These are phyloP conservation scores for Ephemerocybe angulata DNA, from an alignment of 768 basidiomycete genomes.

Conservation along the genomic window DNA sequence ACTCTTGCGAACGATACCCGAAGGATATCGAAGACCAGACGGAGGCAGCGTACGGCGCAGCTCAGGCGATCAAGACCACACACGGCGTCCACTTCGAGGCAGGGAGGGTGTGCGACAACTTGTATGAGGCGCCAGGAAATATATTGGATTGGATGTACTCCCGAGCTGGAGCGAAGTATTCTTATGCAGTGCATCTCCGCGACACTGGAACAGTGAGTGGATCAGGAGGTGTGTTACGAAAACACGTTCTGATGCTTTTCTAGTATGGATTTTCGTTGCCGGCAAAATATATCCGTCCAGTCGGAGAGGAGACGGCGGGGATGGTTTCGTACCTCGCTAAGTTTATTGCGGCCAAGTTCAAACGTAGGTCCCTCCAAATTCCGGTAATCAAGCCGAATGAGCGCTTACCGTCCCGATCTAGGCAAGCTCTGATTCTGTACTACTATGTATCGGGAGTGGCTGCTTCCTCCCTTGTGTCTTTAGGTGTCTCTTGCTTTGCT, in stretches of 20 bases:
- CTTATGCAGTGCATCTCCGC: constrained; percentile 31
- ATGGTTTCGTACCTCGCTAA: constrained; percentile 65
- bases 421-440: constrained; percentile 3
- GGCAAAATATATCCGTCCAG: constrained; percentile 65
- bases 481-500: no score
- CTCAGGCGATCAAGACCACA: constrained; percentile 47
- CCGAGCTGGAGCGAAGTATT: constrained; percentile 28
- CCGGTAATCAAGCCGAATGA: no score
- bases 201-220: constrained; percentile 35
- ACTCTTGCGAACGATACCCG: constrained; percentile 58
- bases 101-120: constrained; percentile 28
- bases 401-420: not conserved
- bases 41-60: constrained; percentile 67
- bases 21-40: constrained; percentile 73
- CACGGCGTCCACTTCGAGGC: constrained; percentile 52
- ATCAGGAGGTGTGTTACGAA: not conserved
- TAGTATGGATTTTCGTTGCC: constrained; percentile 83
- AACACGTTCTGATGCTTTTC: constrained; percentile 1
- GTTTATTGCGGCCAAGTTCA: constrained; percentile 52
- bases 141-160: constrained; percentile 36
- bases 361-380: constrained; percentile 21
- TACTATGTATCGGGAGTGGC: no score
- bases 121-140: constrained; percentile 34
- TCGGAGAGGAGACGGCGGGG: constrained; percentile 70
- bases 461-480: no score